phyloP scores from a whole-genome alignment of 2,329 filamentous ascomycete species.

The Aureobasidium leucospermi region DNA sequence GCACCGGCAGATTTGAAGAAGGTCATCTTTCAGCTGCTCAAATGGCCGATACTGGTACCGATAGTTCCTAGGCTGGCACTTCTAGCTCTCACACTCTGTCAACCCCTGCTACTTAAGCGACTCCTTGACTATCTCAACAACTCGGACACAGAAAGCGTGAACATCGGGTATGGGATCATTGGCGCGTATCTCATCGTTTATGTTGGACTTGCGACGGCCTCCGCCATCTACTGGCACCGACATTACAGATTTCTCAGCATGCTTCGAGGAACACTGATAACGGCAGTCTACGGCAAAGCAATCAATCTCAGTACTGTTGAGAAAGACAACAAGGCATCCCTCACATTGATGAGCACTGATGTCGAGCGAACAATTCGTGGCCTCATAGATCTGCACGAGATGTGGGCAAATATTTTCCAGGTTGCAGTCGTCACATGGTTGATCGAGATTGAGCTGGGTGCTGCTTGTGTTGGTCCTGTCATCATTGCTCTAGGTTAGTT shows the following conservation, averaged over 20 bases:
- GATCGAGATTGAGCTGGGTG: conserved; percentile 10
- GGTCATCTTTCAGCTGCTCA: not conserved
- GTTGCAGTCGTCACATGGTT: conserved; percentile 10
- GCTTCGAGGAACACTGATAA: conserved; percentile 10
- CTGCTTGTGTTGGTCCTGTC: conserved; percentile 12
- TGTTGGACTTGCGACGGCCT: conserved; percentile 22
- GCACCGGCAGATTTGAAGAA: not conserved
- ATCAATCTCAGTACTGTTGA: not conserved
- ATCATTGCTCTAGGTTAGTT: conserved; percentile 6
- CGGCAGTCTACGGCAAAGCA: conserved; percentile 6
- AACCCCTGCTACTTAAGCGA: conserved; percentile 9
- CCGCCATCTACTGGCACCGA: conserved; percentile 12
- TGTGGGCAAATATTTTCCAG: conserved; percentile 12
- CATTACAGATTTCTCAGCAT: conserved; percentile 8
- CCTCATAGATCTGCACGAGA: conserved; percentile 13
- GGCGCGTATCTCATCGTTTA: conserved; percentile 29
- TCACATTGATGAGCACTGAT: conserved; percentile 12
- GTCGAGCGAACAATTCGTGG: conserved; percentile 3
- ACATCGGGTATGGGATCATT: conserved; percentile 24
- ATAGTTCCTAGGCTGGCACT: conserved; percentile 19
- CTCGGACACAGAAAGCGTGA: not conserved
- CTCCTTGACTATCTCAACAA: conserved; percentile 7
- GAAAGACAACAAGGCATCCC: not conserved
- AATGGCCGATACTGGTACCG: conserved; percentile 23
- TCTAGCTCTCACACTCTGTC: conserved; percentile 12